A percentile compares a stretch with the other conserved stretches of the same genome.
phyloP scores from a whole-genome alignment of 495 filamentous ascomycete species.

The Peziza echinospora region DNA sequence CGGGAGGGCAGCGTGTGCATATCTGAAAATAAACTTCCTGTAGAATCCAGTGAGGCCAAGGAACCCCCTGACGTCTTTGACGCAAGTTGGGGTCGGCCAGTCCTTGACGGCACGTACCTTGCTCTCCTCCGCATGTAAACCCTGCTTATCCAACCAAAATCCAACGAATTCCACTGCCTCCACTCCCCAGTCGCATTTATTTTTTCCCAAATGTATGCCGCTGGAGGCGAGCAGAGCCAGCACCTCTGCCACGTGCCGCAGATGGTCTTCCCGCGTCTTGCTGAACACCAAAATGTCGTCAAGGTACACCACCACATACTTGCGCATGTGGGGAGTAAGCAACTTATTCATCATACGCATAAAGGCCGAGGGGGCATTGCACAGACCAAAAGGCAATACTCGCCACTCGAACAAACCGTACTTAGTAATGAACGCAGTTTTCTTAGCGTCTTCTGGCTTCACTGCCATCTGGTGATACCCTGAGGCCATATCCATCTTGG shows the following conservation, averaged over 20 bases:
- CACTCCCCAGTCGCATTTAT: not conserved
- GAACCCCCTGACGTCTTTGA: not conserved
- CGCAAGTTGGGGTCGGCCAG: not conserved
- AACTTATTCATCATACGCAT: constrained; percentile 18
- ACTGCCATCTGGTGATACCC: constrained; percentile 14
- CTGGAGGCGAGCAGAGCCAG: too few relatives aligned
- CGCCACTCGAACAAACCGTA: constrained; percentile 1
- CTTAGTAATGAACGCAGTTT: constrained; percentile 17
- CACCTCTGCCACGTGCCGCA: not conserved
- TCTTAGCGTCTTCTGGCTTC: constrained; percentile 10
- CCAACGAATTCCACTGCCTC: not conserved
- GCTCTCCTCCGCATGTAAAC: not conserved
- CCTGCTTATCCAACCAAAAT: not conserved
- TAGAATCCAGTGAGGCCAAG: not conserved
- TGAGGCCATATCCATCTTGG: not conserved
- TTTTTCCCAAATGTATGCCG: too few relatives aligned
- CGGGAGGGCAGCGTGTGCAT: not conserved
- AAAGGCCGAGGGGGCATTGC: constrained; percentile 13
- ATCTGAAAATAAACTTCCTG: not conserved
- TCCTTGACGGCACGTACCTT: not conserved
- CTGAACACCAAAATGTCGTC: not conserved
- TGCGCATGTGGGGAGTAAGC: too few relatives aligned
- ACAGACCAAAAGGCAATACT: constrained; percentile 12
- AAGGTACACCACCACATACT: too few relatives aligned
- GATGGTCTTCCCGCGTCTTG: not conserved